Base-by-base conservation (phyloP, 805 yeast species). In the Ascoidea asiatica region DNA sequence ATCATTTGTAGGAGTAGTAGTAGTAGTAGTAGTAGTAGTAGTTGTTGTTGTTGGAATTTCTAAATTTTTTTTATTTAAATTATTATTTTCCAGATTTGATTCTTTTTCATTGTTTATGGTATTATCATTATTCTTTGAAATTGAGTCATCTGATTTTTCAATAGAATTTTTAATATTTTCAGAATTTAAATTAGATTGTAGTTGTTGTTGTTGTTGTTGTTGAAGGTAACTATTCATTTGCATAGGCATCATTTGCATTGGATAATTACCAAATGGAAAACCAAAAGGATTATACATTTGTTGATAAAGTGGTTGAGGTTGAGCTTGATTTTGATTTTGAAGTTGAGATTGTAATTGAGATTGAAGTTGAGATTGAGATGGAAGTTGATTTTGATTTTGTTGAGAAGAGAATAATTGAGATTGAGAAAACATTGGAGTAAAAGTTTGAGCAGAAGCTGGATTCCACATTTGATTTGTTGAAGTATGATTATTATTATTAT, bases 361-460 rank as follows among this genome's bases (percentile, higher is more conserved):
- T 48, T 29, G 5, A 19, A n/a, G n/a, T n/a, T n/a, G n/a, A n/a
- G n/a, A n/a, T 40, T 45, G 53, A 21, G 46, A 50, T 4, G 43
- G 35, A n/a, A 50, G 55, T 19, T 50, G 50, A 36, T 54, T 55
- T 5, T 42, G 44, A 21, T 36, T 48, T 29, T 42, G 51, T 38
- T 44, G 20, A 15, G 43, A 49, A n/a, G 37, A 44, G 36, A 40
- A 42, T 47, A 44, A 37, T 60, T 69, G 48, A 54, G 44, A 50
- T 48, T 29, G 5, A 19, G 49, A 53, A 39, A 48, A 52, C 56
- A 54, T 54, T 19, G 85, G 84, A 13, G 73, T 73, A 55, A 79
- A 79, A 1, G 80, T 62, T 20, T 77, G 61, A 4, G 82, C 79
- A 18, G 79, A 63, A 5, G 81, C 82, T 0, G 83, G 82, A 56